Evolutionary conservation across 345 rosid genomes (phyloP), one percentile per base, ranked within the genome.

Genomic region (Citrus reticulata): DNA sequence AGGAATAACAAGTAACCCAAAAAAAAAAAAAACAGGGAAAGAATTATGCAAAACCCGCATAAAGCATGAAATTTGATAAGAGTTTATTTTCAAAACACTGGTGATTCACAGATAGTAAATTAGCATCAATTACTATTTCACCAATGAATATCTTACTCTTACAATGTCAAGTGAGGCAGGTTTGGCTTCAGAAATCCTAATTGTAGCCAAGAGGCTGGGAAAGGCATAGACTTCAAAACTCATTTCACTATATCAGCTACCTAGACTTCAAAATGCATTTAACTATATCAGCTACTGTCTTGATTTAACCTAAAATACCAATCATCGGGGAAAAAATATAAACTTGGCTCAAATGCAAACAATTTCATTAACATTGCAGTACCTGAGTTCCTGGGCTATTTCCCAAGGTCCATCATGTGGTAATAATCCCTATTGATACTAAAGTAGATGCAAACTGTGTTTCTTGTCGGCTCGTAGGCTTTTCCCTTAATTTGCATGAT

Each of bases 1-100:
- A 54, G 10, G 14, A 86, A 39, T 22, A 70, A 29, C 30, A 68
- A 77, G 69, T 30, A 32, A 11, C 74, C 55, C 19, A 68, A 64
- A 9, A 4, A 71, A 27, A 25, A 11, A 57, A 57, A 16, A 58
- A 17, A 5, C 1, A 35, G 7, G 1, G 37, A 29, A 68, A 46
- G 25, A 49, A 32, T 19, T 55, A 69, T 58, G 42, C 25, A 39
- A 2, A 68, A 74, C 54, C 42, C 7, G 19, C 4, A 64, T 29
- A 75, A 10, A 30, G 68, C 29, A 64, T 13, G 30, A 55, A 49
- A 66, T 42, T 39, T 37, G 4, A 60, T 40, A 35, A 24, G 46
- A 37, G 16, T 67, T 54, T 40, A 67, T 34, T 25, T 67, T 65
- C 58, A 4, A 40, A 14, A 49, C n/a, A 22, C 14, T 65, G 63